Evolutionary conservation across 495 filamentous ascomycete genomes (phyloP), one percentile per base, ranked within the genome.

Genomic region (Margaritispora aquatica): DNA sequence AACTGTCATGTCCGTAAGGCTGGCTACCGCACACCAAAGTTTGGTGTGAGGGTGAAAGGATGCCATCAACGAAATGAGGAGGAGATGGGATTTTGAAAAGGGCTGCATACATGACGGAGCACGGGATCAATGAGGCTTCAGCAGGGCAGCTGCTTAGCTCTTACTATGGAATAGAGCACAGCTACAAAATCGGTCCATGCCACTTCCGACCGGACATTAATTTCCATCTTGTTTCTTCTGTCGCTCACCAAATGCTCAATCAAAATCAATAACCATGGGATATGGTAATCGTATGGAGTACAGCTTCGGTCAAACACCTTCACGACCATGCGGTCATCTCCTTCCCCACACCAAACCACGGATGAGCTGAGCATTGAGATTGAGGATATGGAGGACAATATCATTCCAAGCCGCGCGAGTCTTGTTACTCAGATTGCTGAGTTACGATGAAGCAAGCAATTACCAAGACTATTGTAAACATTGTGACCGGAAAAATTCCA

Each of bases 171-270:
- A 10, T 10, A 23, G 21, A 2, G 20, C 27, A 54, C 24, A 31
- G 52, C 20, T 15, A 38, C 27, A 19, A n/a, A 29, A 50, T 13
- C 58, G 58, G 58, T 34, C 23, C 11, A 11, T 34, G 19, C 5
- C 51, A 55, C 61, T 63, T 63, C 57, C 56, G 51, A 63, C 52
- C 48, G 38, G 1, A 2, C 15, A 19, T 54, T 49, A 61, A 61
- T 64, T 27, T 61, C 58, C 26, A 50, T n/a, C n/a, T 21, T 29
- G 63, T 65, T 65, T 65, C 62, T 64, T 31, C 24, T 9, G 24
- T 54, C 53, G 57, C 51, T 60, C 26, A n/a, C n/a, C n/a, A n/a
- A n/a, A n/a, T n/a, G n/a, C n/a, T n/a, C 29, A 34, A 34, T 5
- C 15, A n/a, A 26, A 51, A n/a, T n/a, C 36, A 31, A 38, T 1